These are phyloP conservation scores for Nemania serpens DNA, from an alignment of 2,329 filamentous ascomycete species.

Conservation along the genomic window DNA sequence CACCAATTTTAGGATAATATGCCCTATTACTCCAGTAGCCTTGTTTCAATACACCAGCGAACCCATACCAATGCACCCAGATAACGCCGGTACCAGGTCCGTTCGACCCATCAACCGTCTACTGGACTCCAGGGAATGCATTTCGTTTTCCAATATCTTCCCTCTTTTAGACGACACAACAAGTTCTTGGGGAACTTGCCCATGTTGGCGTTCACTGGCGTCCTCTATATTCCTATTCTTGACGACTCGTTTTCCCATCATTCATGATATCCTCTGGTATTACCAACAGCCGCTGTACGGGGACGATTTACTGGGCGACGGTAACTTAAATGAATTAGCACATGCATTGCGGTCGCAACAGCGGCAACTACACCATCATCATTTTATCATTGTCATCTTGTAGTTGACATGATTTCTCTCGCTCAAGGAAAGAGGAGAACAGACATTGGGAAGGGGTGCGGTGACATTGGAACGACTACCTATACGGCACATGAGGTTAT, in stretches of 20 bases:
- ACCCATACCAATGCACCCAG: background rate
- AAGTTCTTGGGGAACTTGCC: slow-evolving; percentile 13
- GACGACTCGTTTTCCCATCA: slow-evolving; percentile 18
- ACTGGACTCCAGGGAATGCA: background rate
- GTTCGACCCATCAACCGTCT: slow-evolving; percentile 1
- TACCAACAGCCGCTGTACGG: slow-evolving; percentile 17
- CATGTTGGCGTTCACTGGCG: slow-evolving; percentile 23
- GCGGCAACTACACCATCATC: slow-evolving; percentile 13
- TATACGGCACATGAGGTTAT: slow-evolving; percentile 19
- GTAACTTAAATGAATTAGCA: slow-evolving; percentile 27
- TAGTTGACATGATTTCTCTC: slow-evolving; percentile 18
- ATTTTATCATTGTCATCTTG: slow-evolving; percentile 11
- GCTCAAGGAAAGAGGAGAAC: background rate
- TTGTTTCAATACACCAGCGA: slow-evolving; percentile 21
- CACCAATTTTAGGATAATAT: too few relatives aligned
- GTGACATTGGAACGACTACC: slow-evolving; percentile 11
- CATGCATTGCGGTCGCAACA: slow-evolving; percentile 19
- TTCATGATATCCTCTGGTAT: slow-evolving; percentile 28
- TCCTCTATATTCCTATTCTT: slow-evolving; percentile 19
- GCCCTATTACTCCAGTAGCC: background rate
- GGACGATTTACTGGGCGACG: slow-evolving; percentile 3
- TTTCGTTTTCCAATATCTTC: background rate
- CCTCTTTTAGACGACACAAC: slow-evolving; percentile 12
- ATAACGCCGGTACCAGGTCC: background rate
- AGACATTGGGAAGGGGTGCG: slow-evolving; percentile 7